These are phyloP conservation scores for Lachancea nothofagi DNA, from an alignment of 805 yeast genomes.

Conservation along the genomic window DNA sequence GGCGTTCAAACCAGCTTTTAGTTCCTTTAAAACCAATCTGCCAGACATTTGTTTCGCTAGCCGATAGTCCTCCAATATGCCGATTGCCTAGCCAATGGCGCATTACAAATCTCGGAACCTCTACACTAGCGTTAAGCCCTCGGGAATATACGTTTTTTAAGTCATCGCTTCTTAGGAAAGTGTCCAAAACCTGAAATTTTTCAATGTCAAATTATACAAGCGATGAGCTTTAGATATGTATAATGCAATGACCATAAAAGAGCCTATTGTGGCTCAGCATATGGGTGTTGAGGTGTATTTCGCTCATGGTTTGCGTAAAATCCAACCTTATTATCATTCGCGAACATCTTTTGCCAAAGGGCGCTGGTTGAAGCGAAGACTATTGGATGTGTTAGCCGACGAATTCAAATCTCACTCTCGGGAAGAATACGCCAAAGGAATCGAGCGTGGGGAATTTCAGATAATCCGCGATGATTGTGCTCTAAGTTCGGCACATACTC, in stretches of 20 bases:
- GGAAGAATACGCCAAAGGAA: conserved; percentile 20
- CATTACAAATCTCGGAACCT: no score
- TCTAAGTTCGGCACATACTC: conserved; percentile 15
- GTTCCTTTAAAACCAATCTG: conserved; percentile 4
- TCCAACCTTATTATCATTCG: conserved; percentile 38
- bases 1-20: conserved; percentile 2
- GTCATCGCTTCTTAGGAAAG: no score
- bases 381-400: conserved; percentile 35
- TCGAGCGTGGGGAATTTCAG: conserved; percentile 18
- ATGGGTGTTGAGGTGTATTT: conserved; percentile 20
- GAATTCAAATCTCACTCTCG: conserved; percentile 34
- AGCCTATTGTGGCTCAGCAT: neutral
- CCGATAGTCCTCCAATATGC: neutral
- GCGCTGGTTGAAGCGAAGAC: conserved; percentile 38
- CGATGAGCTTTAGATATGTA: no score
- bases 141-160: no score
- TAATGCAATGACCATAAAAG: neutral
- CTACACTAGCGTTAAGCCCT: no score
- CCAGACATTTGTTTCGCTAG: conserved; percentile 1
- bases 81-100: no score
- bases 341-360: conserved; percentile 39
- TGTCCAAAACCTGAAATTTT: neutral
- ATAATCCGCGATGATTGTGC: conserved; percentile 17
- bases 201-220: neutral
- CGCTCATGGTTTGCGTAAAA: conserved; percentile 36